Percentiles rank a stretch among this genome's conserved stretches.
phyloP scores from a whole-genome alignment of 1,139 yeast species.

The Petasospora fabianii region DNA sequence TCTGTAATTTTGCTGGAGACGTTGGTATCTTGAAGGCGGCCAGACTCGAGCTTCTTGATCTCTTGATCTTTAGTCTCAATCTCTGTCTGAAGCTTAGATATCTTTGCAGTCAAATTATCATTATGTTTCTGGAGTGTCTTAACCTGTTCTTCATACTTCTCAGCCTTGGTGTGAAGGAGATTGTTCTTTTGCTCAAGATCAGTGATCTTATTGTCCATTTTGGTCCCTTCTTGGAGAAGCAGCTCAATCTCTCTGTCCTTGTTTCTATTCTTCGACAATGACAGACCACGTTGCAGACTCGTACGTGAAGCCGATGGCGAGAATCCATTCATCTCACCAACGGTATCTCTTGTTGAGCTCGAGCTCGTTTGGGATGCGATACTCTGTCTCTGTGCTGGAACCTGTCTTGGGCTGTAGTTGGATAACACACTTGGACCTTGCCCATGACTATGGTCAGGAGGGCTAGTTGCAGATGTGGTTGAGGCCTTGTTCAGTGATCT shows the following conservation, averaged over 20 bases:
- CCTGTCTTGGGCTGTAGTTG: conserved; percentile 7
- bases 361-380: conserved; percentile 8
- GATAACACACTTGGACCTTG: conserved; percentile 7
- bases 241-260: conserved; percentile 36
- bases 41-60: conserved; percentile 13
- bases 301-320: conserved; percentile 7
- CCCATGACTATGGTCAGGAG: conserved; percentile 5
- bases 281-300: conserved; percentile 25
- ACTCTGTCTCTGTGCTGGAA: conserved; percentile 9
- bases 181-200: conserved; percentile 32
- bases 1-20: too few species aligned
- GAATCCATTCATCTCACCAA: conserved; percentile 11
- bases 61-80: conserved; percentile 9
- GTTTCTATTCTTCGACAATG: conserved; percentile 25
- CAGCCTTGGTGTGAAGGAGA: conserved; percentile 23
- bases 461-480: conserved; percentile 6
- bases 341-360: conserved; percentile 10
- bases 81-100: conserved; percentile 17
- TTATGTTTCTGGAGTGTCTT: conserved; percentile 19
- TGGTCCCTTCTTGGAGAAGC: conserved; percentile 38
- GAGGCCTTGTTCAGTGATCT: conserved; percentile 7
- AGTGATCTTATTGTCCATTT: conserved; percentile 38
- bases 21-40: conserved; percentile 1
- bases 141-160: conserved; percentile 23
- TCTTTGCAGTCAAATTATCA: conserved; percentile 16